Evolutionary conservation across 1,284 basidiomycete species (phyloP), one percentile per base, ranked within the genome.

Genomic region (Takashimella koratensis): DNA sequence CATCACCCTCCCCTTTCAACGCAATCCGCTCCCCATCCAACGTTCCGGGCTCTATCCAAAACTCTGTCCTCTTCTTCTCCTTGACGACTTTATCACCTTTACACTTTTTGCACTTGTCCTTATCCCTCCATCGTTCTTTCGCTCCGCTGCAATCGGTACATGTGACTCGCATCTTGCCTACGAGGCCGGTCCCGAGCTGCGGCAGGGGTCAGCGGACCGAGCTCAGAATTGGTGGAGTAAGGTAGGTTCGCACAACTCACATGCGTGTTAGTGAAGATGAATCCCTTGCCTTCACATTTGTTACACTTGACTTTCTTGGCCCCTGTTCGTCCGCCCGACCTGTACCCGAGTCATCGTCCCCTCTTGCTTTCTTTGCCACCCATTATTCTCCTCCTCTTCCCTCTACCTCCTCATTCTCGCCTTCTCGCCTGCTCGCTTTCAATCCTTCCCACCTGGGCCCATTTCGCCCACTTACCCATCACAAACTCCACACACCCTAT

Each of bases 41-140:
- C 82, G 92, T 93, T n/a, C 94, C 94, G 51, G 85, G 86, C 66
- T 94, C 89, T 43, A 98, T 82, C 61, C 84, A 81, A 24, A 94
- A 86, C 62, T 93, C 90, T 60, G 90, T 85, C 48, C 88, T 84
- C 46, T 87, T 89, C 79, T 93, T 96, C 68, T 93, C 90, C 64
- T 87, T 86, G 43, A 87, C 82, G 0, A 85, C 88, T 72, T 87
- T 88, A 51, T 83, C 81, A 8, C 94, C 94, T 69, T 95, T 94
- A 77, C 94, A 98, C 71, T 90, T 94, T 76, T 93, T 97, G 79
- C 94, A 98, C 59, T 90, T 93, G 64, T 97, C 94, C 71, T 95
- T 95, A 63, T 95, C 92, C 52, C 86, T 84, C 40, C 95, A 74
- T 65, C 84, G 88, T 65, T 84, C 81, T 1, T 94, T 94, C 53